These are phyloP conservation scores for Prunella vulgaris DNA, from an alignment of 257 asterid genomes.

Conservation along the genomic window DNA sequence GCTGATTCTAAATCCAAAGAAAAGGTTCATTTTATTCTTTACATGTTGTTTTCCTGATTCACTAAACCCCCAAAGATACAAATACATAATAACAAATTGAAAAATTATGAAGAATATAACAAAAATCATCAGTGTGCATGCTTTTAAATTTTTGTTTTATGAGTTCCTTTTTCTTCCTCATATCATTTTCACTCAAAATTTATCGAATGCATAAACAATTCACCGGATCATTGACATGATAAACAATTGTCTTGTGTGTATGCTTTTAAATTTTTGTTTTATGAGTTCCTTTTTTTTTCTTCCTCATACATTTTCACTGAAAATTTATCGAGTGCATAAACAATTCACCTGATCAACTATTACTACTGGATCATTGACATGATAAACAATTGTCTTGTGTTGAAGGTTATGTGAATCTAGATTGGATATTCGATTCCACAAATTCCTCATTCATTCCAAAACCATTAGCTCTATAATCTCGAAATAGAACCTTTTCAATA, in stretches of 20 bases:
- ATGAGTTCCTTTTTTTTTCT: not conserved
- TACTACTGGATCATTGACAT: no score
- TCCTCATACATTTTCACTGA: not conserved
- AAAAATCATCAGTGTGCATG: not conserved
- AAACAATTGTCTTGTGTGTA: not conserved
- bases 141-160: not conserved
- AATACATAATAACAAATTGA: not conserved
- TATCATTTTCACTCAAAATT: not conserved
- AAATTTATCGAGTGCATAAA: not conserved
- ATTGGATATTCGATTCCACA: not conserved
- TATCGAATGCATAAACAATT: no score
- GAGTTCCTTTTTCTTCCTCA: not conserved
- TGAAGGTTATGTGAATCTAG: not conserved
- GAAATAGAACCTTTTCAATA: not conserved
- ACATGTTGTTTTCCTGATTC: not conserved
- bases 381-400: not conserved
- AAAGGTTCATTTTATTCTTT: slow-evolving; percentile 43
- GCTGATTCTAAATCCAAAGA: slow-evolving; percentile 64
- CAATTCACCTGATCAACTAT: no score
- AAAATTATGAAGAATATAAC: not conserved
- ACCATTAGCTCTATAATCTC: not conserved
- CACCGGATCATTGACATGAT: not conserved
- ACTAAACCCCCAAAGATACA: not conserved
- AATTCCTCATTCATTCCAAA: not conserved
- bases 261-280: not conserved